Percentiles rank a stretch among this genome's conserved stretches.
Evolutionary conservation across 2,329 filamentous ascomycete genomes (phyloP).

Genomic region (Neurospora sp.): DNA sequence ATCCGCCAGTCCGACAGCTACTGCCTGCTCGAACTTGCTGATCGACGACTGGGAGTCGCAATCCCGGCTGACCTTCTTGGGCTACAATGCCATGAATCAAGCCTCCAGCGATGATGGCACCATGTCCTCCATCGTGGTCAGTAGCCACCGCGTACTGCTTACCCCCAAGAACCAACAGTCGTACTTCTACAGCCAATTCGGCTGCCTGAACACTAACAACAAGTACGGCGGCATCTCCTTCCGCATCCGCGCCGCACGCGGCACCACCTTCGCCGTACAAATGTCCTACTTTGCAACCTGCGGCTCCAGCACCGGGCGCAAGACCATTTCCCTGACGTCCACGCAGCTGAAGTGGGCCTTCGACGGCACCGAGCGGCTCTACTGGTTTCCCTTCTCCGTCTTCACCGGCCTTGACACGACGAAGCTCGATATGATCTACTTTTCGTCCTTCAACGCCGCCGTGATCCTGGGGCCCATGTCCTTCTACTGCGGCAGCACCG

Average conservation of each 20-base stretch:
- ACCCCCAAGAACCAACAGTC: slow-evolving; percentile 38
- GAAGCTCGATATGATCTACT: slow-evolving; percentile 42
- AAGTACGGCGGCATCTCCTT: slow-evolving; percentile 46
- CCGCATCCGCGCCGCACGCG: slow-evolving; percentile 41
- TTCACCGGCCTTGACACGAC: slow-evolving; percentile 39
- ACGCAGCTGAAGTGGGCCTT: slow-evolving; percentile 49
- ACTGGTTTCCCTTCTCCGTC: slow-evolving; percentile 44
- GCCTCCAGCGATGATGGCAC: slow-evolving; percentile 47
- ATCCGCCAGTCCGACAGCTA: slow-evolving; percentile 7
- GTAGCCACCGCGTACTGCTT: slow-evolving; percentile 40
- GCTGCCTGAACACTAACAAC: slow-evolving; percentile 40
- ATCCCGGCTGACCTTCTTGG: slow-evolving; percentile 50
- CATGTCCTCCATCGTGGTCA: slow-evolving; percentile 45
- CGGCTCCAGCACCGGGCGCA: slow-evolving; percentile 24
- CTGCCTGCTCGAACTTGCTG: slow-evolving; percentile 18
- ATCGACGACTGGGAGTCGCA: slow-evolving; percentile 54
- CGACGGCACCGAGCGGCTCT: slow-evolving; percentile 49
- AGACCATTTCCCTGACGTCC: slow-evolving; percentile 30
- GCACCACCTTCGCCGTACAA: slow-evolving; percentile 41
- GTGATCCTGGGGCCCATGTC: slow-evolving; percentile 47
- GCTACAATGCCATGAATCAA: slow-evolving; percentile 48
- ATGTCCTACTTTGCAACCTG: slow-evolving; percentile 38
- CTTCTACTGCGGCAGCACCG: slow-evolving; percentile 46
- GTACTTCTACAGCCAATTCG: slow-evolving; percentile 50
- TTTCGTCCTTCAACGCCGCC: slow-evolving; percentile 35